Evolutionary conservation across 352 stramenopile genomes (phyloP).

Genomic region (Pythium apleroticum): DNA sequence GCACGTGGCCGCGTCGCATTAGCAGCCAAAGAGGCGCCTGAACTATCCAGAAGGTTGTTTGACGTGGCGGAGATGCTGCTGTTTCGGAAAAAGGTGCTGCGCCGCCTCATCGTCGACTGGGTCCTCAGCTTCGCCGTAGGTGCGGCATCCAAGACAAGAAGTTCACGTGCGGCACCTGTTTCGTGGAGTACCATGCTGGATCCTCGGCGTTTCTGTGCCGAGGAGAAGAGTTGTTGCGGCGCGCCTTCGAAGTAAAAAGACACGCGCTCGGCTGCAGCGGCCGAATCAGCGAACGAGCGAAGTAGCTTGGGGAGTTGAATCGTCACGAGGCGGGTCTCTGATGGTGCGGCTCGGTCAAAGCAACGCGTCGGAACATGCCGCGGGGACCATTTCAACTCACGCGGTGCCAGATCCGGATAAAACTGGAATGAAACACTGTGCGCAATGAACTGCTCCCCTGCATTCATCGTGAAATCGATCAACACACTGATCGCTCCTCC

Average conservation of each 20-base stretch:
- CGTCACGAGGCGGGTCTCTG: conserved; percentile 45
- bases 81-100: conserved; percentile 58
- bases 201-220: conserved; percentile 35
- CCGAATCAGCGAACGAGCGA: conserved; percentile 37
- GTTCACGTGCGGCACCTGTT: conserved; percentile 37
- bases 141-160: conserved; percentile 36
- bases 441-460: conserved; percentile 73
- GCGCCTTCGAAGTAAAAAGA: conserved; percentile 60
- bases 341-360: conserved; percentile 36
- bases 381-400: conserved; percentile 55
- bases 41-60: conserved; percentile 33
- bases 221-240: conserved; percentile 34
- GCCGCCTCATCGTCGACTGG: conserved; percentile 42
- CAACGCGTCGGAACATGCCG: conserved; percentile 51
- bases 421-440: conserved; percentile 72
- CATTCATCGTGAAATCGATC: conserved; percentile 75
- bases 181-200: conserved; percentile 58
- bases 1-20: conserved; percentile 8
- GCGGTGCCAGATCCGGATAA: conserved; percentile 45
- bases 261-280: conserved; percentile 40
- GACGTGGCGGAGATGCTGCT: conserved; percentile 45
- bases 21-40: conserved; percentile 14
- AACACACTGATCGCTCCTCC: conserved; percentile 41
- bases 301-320: conserved; percentile 52
- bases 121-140: conserved; percentile 35